A percentile compares a stretch with the other conserved stretches of the same genome.
These are phyloP conservation scores for Bryum argenteum DNA, from an alignment of 225 moss, liverwort and hornwort species.

Conservation along the genomic window DNA sequence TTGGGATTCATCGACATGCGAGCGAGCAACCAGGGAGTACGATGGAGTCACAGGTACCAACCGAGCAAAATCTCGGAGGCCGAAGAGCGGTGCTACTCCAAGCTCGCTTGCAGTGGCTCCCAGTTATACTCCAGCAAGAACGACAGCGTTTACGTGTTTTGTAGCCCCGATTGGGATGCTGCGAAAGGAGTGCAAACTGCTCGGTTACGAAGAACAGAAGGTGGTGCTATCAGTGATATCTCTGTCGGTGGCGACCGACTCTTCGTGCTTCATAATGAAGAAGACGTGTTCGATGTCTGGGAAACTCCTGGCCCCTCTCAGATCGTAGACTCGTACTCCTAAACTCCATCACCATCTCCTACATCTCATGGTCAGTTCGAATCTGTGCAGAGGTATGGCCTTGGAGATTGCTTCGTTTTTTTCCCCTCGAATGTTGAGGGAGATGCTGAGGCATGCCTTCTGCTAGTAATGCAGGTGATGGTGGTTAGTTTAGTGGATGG, in stretches of 20 bases:
- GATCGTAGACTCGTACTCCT: conserved; percentile 29
- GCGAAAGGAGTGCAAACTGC: conserved; percentile 70
- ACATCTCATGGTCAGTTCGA: too few species aligned
- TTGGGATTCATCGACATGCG: conserved; percentile 71
- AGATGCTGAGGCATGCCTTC: conserved; percentile 5
- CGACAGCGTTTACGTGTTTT: conserved; percentile 68
- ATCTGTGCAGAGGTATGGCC: conserved; percentile 19
- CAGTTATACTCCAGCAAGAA: conserved; percentile 69
- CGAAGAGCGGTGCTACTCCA: conserved; percentile 74
- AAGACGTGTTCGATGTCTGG: conserved; percentile 70
- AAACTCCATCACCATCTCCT: background rate
- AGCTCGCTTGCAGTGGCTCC: conserved; percentile 66
- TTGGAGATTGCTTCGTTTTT: background rate
- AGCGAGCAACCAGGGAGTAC: conserved; percentile 50
- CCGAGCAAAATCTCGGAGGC: conserved; percentile 61
- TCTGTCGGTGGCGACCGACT: conserved; percentile 66
- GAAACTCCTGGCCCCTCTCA: conserved; percentile 56
- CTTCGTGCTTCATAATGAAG: conserved; percentile 68
- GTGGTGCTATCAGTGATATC: conserved; percentile 61
- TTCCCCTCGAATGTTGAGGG: conserved; percentile 11
- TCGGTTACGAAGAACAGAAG: conserved; percentile 51
- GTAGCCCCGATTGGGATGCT: conserved; percentile 71
- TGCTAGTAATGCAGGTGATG: background rate
- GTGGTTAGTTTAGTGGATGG: conserved; percentile 9
- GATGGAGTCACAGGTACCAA: conserved; percentile 64